Evolutionary conservation across 352 stramenopile species (phyloP).

Genomic region (Globisporangium parvum): DNA sequence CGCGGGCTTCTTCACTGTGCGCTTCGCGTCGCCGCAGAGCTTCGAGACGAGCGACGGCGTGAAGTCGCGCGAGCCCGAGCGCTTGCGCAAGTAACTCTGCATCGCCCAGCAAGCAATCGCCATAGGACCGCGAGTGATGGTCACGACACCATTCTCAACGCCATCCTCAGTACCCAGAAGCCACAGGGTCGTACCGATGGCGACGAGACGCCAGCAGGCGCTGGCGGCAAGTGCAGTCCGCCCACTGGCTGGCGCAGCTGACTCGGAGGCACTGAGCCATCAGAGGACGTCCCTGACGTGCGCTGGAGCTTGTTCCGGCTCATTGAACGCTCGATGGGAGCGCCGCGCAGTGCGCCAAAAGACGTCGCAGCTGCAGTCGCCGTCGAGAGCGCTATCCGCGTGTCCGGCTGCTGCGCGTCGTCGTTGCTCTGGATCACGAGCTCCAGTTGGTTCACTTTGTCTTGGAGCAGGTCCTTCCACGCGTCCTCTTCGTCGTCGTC

Average conservation of each 20-base stretch:
- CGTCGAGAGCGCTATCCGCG: conserved; percentile 11
- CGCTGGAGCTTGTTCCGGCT: conserved; percentile 39
- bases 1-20: neutral
- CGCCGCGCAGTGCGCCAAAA: conserved; percentile 2
- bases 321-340: conserved; percentile 8
- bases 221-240: neutral
- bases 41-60: conserved; percentile 18
- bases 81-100: conserved; percentile 15
- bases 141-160: neutral
- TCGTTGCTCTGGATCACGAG: conserved; percentile 45
- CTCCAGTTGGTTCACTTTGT: conserved; percentile 69
- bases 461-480: conserved; percentile 75
- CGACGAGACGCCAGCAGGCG: conserved; percentile 3
- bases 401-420: conserved; percentile 8
- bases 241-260: no score
- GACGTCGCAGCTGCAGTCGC: conserved; percentile 6
- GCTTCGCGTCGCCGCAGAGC: conserved; percentile 17
- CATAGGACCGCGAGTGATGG: neutral
- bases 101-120: neutral
- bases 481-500: conserved; percentile 75
- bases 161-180: neutral
- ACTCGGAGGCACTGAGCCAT: no score
- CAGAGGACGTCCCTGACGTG: neutral
- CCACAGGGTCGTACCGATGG: conserved; percentile 4
- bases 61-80: conserved; percentile 29